Evolutionary conservation across 495 filamentous ascomycete species (phyloP), one percentile per base, ranked within the genome.

Genomic region (Penicillium antarcticum): DNA sequence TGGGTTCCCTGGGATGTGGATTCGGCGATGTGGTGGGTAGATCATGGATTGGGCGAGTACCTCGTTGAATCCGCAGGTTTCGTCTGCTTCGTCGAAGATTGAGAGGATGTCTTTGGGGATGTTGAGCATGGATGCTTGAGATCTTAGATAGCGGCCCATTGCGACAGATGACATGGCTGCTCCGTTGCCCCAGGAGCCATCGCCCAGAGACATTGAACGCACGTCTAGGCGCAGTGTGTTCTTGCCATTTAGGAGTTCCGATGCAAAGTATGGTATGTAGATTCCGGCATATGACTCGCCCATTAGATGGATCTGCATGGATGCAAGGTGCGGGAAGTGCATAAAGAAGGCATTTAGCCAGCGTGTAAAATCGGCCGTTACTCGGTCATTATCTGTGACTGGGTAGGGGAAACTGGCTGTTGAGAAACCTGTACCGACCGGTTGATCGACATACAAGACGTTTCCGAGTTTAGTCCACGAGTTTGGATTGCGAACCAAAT

Each of bases 391-490:
- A 53, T 58, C 48, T 11, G 12, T 13, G 1, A 64, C 56, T 0
- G 64, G 63, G 24, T 70, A 71, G 1, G 61, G 65, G 24, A 43
- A 36, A 42, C 63, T 69, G 33, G 67, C 68, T 9, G 57, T 66
- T 9, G 66, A 72, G 34, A 62, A 70, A 8, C 72, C 71, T 1
- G 69, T 70, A 1, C 73, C 72, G 14, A 66, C 67, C 4, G 72
- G 72, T 45, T 77, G 73, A 48, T 75, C 71, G 41, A 76, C 55
- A 45, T 74, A 74, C 1, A 76, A 59, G 8, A 74, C 61, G 55
- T 76, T 60, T 19, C 63, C 68, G 2, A 73, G 56, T 39, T 64
- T 68, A 4, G 68, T 66, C 72, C 72, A 76, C 12, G 69, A 66
- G 42, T 74, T 58, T 4, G 62, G 69, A 29, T 71, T 71, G 13